phyloP scores from a whole-genome alignment of 2,329 filamentous ascomycete genomes.

The Macrophomina phaseolina region DNA sequence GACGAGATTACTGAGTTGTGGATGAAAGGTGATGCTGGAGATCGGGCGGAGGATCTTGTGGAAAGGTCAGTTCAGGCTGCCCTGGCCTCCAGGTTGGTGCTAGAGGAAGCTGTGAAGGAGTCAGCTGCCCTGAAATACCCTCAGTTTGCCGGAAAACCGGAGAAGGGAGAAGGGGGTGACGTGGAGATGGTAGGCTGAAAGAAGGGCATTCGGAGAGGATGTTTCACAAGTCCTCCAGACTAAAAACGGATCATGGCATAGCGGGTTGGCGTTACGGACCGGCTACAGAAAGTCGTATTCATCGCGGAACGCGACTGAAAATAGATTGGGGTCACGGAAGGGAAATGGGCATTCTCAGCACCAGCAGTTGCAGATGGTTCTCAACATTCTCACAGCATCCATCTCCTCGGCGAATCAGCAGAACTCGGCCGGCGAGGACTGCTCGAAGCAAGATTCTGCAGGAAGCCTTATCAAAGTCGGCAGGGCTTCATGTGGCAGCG shows the following conservation, averaged over 20 bases:
- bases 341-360: not conserved
- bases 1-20: slow-evolving; percentile 95
- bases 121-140: slow-evolving; percentile 41
- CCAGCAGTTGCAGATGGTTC: too few relatives aligned
- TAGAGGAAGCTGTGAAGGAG: slow-evolving; percentile 67
- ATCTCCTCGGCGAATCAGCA: too few relatives aligned
- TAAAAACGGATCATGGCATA: slow-evolving; percentile 7
- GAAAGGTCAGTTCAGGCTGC: slow-evolving; percentile 70
- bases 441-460: too few relatives aligned
- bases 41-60: slow-evolving; percentile 59
- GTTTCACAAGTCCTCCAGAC: not conserved
- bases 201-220: not conserved
- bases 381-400: too few relatives aligned
- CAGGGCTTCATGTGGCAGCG: too few relatives aligned
- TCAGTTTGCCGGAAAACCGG: slow-evolving; percentile 2
- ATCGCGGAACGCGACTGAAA: not conserved
- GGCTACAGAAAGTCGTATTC: not conserved
- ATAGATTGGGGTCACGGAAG: not conserved
- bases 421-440: too few relatives aligned
- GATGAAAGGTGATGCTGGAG: slow-evolving; percentile 75
- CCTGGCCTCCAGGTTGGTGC: slow-evolving; percentile 62
- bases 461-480: too few relatives aligned
- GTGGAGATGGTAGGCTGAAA: slow-evolving; percentile 26
- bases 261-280: slow-evolving; percentile 13
- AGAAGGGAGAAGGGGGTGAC: not conserved